These are phyloP conservation scores for Elsinoe australis DNA, from an alignment of 2,329 filamentous ascomycete genomes.

Conservation along the genomic window DNA sequence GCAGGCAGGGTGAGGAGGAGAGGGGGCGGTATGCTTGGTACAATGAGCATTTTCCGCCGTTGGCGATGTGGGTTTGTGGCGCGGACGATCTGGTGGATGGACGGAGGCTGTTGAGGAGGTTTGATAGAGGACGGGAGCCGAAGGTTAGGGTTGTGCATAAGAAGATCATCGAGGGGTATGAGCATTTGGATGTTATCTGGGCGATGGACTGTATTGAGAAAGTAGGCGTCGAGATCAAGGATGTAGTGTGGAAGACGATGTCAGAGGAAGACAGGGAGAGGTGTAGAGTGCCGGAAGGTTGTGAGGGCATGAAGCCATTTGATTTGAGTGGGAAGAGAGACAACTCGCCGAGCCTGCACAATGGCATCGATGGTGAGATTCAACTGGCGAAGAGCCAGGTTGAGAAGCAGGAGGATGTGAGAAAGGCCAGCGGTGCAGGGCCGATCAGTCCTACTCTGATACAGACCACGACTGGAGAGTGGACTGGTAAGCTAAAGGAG, in stretches of 20 bases:
- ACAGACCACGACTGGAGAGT: constrained; percentile 20
- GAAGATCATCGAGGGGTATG: constrained; percentile 78
- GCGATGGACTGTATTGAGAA: constrained; percentile 80
- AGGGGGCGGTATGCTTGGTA: constrained; percentile 63
- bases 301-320: constrained; percentile 39
- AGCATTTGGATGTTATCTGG: constrained; percentile 93
- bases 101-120: constrained; percentile 60
- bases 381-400: not conserved
- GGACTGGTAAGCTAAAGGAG: constrained; percentile 15
- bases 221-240: constrained; percentile 70
- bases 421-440: not conserved
- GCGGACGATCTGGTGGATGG: constrained; percentile 82
- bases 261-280: constrained; percentile 46
- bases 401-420: not conserved
- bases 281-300: constrained; percentile 60
- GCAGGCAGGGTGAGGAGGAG: constrained; percentile 19
- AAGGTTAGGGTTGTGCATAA: constrained; percentile 71
- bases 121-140: constrained; percentile 71
- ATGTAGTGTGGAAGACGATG: constrained; percentile 76
- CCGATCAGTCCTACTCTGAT: constrained; percentile 19
- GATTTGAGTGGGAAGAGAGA: constrained; percentile 9
- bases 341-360: too few species aligned
- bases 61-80: constrained; percentile 83
- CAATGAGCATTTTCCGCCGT: constrained; percentile 65
- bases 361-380: not conserved